Conservation (phyloP, 1,284 basidiomycete species). For the Ustilago loliicola region DNA sequence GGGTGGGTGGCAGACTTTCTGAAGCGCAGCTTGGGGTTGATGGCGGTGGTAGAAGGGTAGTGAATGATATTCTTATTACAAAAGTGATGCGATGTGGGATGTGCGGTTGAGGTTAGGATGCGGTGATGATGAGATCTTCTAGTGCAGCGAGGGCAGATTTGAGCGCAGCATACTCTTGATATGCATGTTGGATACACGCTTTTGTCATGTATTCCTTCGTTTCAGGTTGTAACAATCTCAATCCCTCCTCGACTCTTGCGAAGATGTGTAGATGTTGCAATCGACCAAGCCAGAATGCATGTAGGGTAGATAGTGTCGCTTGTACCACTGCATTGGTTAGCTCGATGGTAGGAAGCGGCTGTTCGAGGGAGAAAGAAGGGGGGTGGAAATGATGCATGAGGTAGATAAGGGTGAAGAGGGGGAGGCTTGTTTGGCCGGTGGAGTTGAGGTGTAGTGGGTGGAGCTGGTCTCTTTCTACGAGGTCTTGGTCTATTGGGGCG, state of each 20-base stretch:
- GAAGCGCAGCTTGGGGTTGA: too few relatives aligned
- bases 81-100: background rate
- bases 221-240: constrained; percentile 6
- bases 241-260: background rate
- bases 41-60: background rate
- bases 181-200: constrained; percentile 38
- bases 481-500: constrained; percentile 24
- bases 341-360: background rate
- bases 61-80: constrained; percentile 6
- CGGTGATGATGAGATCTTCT: constrained; percentile 8
- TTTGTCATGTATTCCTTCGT: constrained; percentile 10
- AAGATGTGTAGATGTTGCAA: constrained; percentile 3
- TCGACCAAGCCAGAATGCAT: background rate
- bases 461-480: constrained; percentile 27
- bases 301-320: constrained; percentile 15
- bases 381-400: constrained; percentile 15
- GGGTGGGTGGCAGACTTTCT: constrained; percentile 92
- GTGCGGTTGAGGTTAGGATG: background rate
- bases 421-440: constrained; percentile 23
- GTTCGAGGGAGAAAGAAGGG: background rate
- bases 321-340: background rate
- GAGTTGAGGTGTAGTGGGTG: constrained; percentile 38
- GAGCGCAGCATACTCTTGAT: constrained; percentile 34
- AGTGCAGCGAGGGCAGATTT: constrained; percentile 2
- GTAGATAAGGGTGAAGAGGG: constrained; percentile 21